These are phyloP conservation scores for Cyanidioschyzon merolae DNA, from an alignment of 23 red algal species.

Conservation along the genomic window DNA sequence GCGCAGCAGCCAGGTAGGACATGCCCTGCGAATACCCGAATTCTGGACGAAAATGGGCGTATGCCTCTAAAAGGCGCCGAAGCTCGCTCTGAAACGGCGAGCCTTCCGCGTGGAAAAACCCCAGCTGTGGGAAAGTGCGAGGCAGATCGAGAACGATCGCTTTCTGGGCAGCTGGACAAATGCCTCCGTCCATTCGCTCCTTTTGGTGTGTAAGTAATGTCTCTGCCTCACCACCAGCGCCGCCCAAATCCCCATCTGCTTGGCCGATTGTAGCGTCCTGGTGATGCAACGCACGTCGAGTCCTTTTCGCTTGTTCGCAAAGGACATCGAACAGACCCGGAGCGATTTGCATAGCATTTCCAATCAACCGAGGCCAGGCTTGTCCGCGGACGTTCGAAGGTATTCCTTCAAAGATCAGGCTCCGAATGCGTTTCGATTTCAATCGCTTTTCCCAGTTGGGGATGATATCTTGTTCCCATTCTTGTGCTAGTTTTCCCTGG, in stretches of 20 bases:
- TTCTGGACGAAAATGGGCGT: slow-evolving; percentile 80
- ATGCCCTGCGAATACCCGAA: slow-evolving; percentile 96
- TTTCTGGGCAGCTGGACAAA: slow-evolving; percentile 52
- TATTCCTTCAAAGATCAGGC: slow-evolving; percentile 62
- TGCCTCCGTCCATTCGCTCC: not conserved
- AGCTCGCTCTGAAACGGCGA: slow-evolving; percentile 60
- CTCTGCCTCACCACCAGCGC: slow-evolving; percentile 57
- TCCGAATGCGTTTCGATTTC: slow-evolving; percentile 46
- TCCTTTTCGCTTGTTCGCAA: slow-evolving; percentile 56
- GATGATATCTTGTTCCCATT: slow-evolving; percentile 70
- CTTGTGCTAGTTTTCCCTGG: slow-evolving; percentile 36
- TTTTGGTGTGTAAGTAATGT: slow-evolving; percentile 45
- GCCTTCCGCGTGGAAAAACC: slow-evolving; percentile 74
- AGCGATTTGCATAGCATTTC: slow-evolving; percentile 72
- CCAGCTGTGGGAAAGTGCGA: slow-evolving; percentile 82
- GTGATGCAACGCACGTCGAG: slow-evolving; percentile 46
- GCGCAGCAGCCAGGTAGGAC: slow-evolving; percentile 82
- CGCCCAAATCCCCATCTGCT: slow-evolving; percentile 80
- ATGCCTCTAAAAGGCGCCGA: slow-evolving; percentile 78
- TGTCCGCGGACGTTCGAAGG: slow-evolving; percentile 61
- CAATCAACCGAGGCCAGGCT: slow-evolving; percentile 69
- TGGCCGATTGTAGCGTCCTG: slow-evolving; percentile 28
- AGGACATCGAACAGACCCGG: slow-evolving; percentile 69
- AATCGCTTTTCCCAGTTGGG: slow-evolving; percentile 61
- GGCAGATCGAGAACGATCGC: slow-evolving; percentile 90